Evolutionary conservation across 257 asterid species (phyloP), one percentile per base, ranked within the genome.

Genomic region (Pogostemon cablin): DNA sequence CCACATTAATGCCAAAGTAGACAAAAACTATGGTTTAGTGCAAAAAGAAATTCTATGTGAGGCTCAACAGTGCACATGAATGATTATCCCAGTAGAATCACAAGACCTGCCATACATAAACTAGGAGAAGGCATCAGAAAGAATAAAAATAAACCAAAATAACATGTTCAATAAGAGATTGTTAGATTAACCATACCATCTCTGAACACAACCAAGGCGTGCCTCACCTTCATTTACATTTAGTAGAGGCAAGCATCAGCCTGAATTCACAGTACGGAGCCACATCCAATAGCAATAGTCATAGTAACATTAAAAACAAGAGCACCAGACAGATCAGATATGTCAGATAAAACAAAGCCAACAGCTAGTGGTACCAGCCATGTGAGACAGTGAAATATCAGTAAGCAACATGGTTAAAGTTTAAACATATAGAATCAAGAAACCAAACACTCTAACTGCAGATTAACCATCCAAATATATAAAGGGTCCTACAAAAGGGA

Each of bases 91-190:
- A 46, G 84, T 84, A 76, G 53, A 79, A 68, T 67, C 64, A 72
- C 52, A 81, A 38, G 76, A 79, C 91, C 95, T 90, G 92, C 82
- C 89, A 83, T 72, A 76, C 74, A 82, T 69, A 78, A 84, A 78
- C 89, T 82, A 58, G 75, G 83, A 81, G 77, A 76, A 81, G 81
- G 53, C 62, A 88, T 85, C 90, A 90, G 92, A 81, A 65, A 7
- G 25, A 71, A 71, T n/a, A 52, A 67, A 61, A 50, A 40, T 37
- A 79, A 67, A 71, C 43, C 20, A 41, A 75, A 69, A 74, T 50
- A 59, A 58, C 65, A 61, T 40, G 74, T 25, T 62, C 44, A 44
- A 61, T 52, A 62, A 49, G 42, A 17, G 48, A 62, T 62, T 48
- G 65, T 59, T 49, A 56, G 77, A 53, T 71, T 78, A 46, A 57